These are phyloP conservation scores for Agroathelia rolfsii DNA, from an alignment of 1,284 basidiomycete species.

Conservation along the genomic window DNA sequence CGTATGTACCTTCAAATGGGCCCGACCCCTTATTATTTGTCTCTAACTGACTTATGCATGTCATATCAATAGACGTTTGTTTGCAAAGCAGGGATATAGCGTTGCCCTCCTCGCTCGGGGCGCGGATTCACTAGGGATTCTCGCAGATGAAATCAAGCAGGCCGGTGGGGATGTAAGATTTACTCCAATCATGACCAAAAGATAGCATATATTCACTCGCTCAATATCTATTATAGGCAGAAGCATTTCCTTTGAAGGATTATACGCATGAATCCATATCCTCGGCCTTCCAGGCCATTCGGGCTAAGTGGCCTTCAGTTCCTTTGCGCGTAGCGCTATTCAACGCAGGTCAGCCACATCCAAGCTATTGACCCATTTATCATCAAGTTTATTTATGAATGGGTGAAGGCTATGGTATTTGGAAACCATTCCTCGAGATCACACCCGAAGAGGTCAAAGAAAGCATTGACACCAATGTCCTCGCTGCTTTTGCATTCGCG, in stretches of 20 bases:
- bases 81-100: conserved; percentile 55
- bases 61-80: conserved; percentile 41
- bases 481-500: conserved; percentile 60
- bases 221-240: conserved; percentile 33
- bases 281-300: conserved; percentile 44
- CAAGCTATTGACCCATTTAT: no score
- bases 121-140: conserved; percentile 37
- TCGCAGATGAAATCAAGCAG: conserved; percentile 45
- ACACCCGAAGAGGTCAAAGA: conserved; percentile 48
- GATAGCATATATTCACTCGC: not conserved
- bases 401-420: conserved; percentile 40
- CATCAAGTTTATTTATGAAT: no score
- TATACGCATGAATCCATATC: conserved; percentile 48
- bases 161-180: conserved; percentile 47
- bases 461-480: conserved; percentile 43
- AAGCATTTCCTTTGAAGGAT: conserved; percentile 44
- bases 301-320: conserved; percentile 35
- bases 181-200: no score
- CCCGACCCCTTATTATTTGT: no score
- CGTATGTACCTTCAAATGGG: conserved; percentile 31
- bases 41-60: conserved; percentile 5
- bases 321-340: conserved; percentile 57
- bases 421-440: conserved; percentile 60
- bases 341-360: no score
- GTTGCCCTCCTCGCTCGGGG: conserved; percentile 62